Percentiles rank a stretch among this genome's conserved stretches.
phyloP scores from a whole-genome alignment of 192 early-diverging fungal species.

The Coemansia sp. region DNA sequence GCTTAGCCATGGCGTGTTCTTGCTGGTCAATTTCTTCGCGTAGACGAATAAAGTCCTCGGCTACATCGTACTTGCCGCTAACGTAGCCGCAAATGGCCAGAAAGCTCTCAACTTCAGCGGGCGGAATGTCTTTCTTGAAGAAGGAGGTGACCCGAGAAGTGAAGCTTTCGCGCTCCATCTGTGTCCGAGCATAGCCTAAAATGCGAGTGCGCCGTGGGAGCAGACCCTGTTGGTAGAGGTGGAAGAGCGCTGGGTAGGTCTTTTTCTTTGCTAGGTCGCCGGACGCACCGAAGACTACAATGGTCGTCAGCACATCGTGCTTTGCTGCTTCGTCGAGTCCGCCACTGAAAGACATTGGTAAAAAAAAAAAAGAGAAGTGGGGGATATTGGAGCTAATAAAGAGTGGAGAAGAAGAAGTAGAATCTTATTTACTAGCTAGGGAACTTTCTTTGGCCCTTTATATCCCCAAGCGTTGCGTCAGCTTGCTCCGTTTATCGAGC shows the following conservation, averaged over 20 bases:
- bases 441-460: not conserved
- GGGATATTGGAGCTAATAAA: not conserved
- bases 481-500: not conserved
- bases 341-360: conserved; percentile 47
- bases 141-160: conserved; percentile 67
- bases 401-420: conserved; percentile 1
- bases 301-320: conserved; percentile 56
- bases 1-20: conserved; percentile 54
- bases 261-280: conserved; percentile 99
- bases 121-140: conserved; percentile 45
- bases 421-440: not conserved
- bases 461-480: no score
- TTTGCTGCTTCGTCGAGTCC: conserved; percentile 51
- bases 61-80: conserved; percentile 82
- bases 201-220: conserved; percentile 76
- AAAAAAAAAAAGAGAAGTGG: not conserved
- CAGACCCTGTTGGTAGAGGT: conserved; percentile 83
- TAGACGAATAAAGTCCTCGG: conserved; percentile 69
- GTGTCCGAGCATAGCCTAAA: conserved; percentile 89
- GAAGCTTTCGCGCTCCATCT: conserved; percentile 73
- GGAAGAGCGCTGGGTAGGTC: conserved; percentile 96
- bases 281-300: conserved; percentile 82
- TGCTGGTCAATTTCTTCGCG: conserved; percentile 63
- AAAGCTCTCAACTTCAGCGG: conserved; percentile 61
- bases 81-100: conserved; percentile 75